These are phyloP conservation scores for Neurospora discreta DNA, from an alignment of 495 filamentous ascomycete genomes.

Conservation along the genomic window DNA sequence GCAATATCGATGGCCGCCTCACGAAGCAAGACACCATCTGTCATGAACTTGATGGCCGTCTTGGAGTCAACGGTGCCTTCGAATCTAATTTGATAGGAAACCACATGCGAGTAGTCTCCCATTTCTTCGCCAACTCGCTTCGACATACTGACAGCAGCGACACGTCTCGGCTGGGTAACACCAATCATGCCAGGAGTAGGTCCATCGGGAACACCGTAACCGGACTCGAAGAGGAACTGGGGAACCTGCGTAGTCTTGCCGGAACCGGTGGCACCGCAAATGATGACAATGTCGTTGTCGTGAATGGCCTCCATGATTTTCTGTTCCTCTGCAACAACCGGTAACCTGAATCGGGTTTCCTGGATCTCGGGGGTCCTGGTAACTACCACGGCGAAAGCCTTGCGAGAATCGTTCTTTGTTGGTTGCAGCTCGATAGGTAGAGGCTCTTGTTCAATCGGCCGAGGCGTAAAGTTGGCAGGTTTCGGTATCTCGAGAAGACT, in stretches of 20 bases:
- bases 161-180: constrained; percentile 86
- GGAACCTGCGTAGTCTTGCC: constrained; percentile 97
- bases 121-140: constrained; percentile 82
- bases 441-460: constrained; percentile 60
- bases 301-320: constrained; percentile 97
- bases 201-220: constrained; percentile 68
- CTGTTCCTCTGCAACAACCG: constrained; percentile 90
- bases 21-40: constrained; percentile 87
- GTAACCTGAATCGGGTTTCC: constrained; percentile 63
- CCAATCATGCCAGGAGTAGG: constrained; percentile 86
- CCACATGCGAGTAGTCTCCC: constrained; percentile 52
- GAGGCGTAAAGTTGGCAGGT: constrained; percentile 43
- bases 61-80: constrained; percentile 72
- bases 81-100: constrained; percentile 93
- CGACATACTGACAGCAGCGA: constrained; percentile 91
- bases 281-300: constrained; percentile 73
- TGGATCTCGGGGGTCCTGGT: constrained; percentile 64
- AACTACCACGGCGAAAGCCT: constrained; percentile 67
- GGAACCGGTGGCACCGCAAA: constrained; percentile 94
- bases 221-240: constrained; percentile 89
- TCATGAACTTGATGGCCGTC: constrained; percentile 98
- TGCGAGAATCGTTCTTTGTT: constrained; percentile 50
- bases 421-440: constrained; percentile 62
- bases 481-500: constrained; percentile 31
- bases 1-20: constrained; percentile 87